Conservation (phyloP, 257 asterid species). For the Rauvolfia tetraphylla region DNA sequence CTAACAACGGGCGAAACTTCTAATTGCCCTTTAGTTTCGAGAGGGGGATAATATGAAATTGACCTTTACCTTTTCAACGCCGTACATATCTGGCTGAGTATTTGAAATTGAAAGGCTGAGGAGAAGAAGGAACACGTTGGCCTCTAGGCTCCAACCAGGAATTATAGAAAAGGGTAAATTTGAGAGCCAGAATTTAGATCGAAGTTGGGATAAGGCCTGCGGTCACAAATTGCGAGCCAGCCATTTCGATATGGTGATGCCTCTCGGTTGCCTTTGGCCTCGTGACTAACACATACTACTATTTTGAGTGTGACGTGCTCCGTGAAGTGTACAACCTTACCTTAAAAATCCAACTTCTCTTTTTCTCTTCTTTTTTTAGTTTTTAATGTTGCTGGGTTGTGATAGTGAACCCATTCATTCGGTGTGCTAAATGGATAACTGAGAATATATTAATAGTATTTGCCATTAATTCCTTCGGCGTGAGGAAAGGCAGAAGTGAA, state of each 20-base stretch:
- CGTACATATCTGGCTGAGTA: constrained; percentile 1
- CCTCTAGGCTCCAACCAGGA: not conserved
- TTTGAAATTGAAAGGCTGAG: no score
- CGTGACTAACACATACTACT: no score
- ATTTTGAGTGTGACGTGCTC: not conserved
- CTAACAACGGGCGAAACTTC: no score
- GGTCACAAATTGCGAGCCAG: not conserved
- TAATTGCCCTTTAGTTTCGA: no score
- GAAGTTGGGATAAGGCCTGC: constrained; percentile 14
- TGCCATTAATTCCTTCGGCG: not conserved
- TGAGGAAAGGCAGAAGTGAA: not conserved
- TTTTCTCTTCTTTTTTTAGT: no score
- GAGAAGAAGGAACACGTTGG: not conserved
- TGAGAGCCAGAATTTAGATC: constrained; percentile 14
- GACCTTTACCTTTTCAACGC: no score
- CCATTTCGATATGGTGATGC: not conserved
- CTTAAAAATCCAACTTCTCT: no score
- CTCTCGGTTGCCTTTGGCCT: not conserved
- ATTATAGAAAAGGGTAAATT: not conserved
- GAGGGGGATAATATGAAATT: no score
- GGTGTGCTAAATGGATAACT: not conserved
- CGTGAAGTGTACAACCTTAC: not conserved
- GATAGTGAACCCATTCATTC: constrained; percentile 1
- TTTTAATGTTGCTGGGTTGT: not conserved
- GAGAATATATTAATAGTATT: not conserved